These are phyloP conservation scores for Neonectria coccinea DNA, from an alignment of 2,329 filamentous ascomycete species.

Conservation along the genomic window DNA sequence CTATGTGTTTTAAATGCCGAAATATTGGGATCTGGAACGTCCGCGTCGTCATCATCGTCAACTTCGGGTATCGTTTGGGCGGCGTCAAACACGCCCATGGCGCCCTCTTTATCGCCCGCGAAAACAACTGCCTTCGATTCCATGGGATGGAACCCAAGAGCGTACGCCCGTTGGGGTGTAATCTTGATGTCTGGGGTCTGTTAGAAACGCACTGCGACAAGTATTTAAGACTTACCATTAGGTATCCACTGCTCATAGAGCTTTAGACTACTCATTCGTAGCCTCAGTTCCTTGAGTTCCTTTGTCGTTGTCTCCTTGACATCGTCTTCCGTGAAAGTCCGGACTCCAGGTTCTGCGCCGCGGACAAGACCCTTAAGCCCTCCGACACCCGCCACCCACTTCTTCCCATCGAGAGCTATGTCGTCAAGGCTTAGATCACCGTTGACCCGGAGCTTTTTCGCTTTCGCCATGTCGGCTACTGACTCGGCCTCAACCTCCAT, in stretches of 20 bases:
- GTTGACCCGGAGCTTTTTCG: slow-evolving; percentile 68
- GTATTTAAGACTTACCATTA: slow-evolving; percentile 66
- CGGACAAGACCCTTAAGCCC: slow-evolving; percentile 70
- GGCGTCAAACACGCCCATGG: slow-evolving; percentile 90
- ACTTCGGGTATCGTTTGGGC: slow-evolving; percentile 74
- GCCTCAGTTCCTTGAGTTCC: slow-evolving; percentile 76
- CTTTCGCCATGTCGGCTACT: slow-evolving; percentile 56
- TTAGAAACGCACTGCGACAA: slow-evolving; percentile 3
- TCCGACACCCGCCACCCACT: slow-evolving; percentile 75
- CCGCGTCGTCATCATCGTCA: slow-evolving; percentile 74
- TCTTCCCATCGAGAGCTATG: slow-evolving; percentile 82
- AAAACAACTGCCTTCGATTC: slow-evolving; percentile 89
- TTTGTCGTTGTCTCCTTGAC: slow-evolving; percentile 83
- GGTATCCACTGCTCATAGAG: slow-evolving; percentile 88
- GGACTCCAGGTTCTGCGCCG: slow-evolving; percentile 81
- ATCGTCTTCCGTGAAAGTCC: slow-evolving; percentile 89
- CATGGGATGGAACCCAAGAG: slow-evolving; percentile 88
- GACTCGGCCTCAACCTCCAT: slow-evolving; percentile 62
- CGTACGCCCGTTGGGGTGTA: slow-evolving; percentile 87
- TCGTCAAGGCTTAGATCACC: slow-evolving; percentile 78
- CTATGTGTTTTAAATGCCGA: slow-evolving; percentile 91
- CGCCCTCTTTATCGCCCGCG: slow-evolving; percentile 93
- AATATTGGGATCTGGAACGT: slow-evolving; percentile 80
- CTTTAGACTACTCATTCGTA: slow-evolving; percentile 80
- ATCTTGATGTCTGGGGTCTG: slow-evolving; percentile 81